phyloP scores from a whole-genome alignment of 495 filamentous ascomycete species.

The Pyrenula aspistea region DNA sequence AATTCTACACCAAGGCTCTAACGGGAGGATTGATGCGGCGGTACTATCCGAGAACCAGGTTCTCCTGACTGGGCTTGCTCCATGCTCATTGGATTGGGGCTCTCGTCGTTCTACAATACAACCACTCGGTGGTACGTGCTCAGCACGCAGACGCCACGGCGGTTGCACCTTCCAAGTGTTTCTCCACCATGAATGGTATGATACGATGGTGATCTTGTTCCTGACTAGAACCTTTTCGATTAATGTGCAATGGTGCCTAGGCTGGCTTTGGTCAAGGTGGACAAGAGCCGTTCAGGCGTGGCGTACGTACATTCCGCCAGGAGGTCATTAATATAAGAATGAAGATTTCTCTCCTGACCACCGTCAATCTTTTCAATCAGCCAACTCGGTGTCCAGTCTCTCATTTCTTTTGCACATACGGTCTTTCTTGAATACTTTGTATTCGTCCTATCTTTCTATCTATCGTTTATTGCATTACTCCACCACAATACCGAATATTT shows the following conservation, averaged over 20 bases:
- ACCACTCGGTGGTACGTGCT: not conserved
- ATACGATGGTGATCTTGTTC: not conserved
- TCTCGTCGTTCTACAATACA: not conserved
- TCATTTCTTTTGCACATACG: not conserved
- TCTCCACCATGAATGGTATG: not conserved
- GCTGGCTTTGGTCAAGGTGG: not conserved
- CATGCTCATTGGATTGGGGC: not conserved
- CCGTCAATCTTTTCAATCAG: not conserved
- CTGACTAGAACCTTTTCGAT: not conserved
- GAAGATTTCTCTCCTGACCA: not conserved
- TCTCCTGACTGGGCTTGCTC: not conserved
- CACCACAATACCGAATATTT: not conserved
- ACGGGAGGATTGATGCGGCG: not conserved
- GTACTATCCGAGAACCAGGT: not conserved
- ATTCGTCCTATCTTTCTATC: not conserved
- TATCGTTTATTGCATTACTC: not conserved
- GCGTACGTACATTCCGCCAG: not conserved
- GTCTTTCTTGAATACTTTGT: not conserved
- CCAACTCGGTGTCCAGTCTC: not conserved
- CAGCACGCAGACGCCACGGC: not conserved
- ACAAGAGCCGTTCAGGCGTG: not conserved
- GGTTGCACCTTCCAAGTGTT: not conserved
- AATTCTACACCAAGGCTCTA: not conserved
- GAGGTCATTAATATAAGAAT: not conserved
- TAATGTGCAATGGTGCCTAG: not conserved